Percentiles rank a stretch among this genome's conserved stretches.
Evolutionary conservation across 495 filamentous ascomycete genomes (phyloP).

Genomic region (Penicillium psychrofluorescens): DNA sequence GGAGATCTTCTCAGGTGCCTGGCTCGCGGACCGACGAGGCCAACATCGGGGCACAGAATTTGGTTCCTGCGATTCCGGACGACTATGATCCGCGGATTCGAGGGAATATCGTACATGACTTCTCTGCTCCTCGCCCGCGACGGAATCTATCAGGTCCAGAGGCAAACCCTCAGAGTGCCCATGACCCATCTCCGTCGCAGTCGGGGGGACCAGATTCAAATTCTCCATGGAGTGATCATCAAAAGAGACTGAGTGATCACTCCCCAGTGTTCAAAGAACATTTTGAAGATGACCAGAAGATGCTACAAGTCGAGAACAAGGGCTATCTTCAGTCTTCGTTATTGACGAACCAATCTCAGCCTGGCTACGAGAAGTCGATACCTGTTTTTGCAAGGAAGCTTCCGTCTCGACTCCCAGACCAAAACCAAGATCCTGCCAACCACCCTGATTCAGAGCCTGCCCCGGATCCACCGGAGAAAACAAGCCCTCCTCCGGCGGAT

Average conservation of each 20-base stretch:
- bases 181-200: conserved; percentile 7
- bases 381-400: conserved; percentile 46
- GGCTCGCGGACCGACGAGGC: conserved; percentile 39
- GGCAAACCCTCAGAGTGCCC: conserved; percentile 7
- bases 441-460: conserved; percentile 5
- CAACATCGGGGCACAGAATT: conserved; percentile 36
- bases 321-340: conserved; percentile 40
- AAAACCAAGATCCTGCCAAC: conserved; percentile 4
- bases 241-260: conserved; percentile 37
- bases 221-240: conserved; percentile 20
- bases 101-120: conserved; percentile 83
- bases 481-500: neutral
- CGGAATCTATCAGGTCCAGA: conserved; percentile 41
- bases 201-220: conserved; percentile 1
- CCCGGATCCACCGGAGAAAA: neutral
- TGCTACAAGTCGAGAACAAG: conserved; percentile 42
- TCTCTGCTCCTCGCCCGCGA: conserved; percentile 71
- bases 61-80: conserved; percentile 56
- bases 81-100: conserved; percentile 80
- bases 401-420: conserved; percentile 32
- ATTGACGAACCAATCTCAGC: conserved; percentile 28
- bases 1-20: conserved; percentile 46
- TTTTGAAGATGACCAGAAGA: conserved; percentile 54
- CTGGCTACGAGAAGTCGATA: conserved; percentile 29
- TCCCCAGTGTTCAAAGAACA: conserved; percentile 62